Conservation (phyloP, 2,329 filamentous ascomycete species). For the Thelonectria discophora region DNA sequence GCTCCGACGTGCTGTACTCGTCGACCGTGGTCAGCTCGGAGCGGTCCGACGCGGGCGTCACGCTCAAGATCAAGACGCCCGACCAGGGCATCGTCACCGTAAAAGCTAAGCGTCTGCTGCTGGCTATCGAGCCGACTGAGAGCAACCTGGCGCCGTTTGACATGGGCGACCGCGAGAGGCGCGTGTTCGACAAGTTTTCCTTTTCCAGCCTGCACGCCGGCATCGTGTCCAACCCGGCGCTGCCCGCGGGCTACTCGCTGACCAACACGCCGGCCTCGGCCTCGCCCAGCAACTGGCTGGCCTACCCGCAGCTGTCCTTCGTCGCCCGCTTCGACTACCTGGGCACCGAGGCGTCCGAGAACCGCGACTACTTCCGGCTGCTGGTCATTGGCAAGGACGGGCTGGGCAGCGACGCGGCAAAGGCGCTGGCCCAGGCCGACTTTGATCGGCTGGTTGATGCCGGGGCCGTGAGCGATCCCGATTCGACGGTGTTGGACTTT, state of each 20-base stretch:
- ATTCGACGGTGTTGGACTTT: conserved; percentile 42
- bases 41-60: conserved; percentile 40
- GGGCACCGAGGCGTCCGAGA: conserved; percentile 37
- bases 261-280: conserved; percentile 36
- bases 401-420: conserved; percentile 33
- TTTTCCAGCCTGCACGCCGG: conserved; percentile 46
- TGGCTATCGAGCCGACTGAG: conserved; percentile 48
- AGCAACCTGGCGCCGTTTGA: conserved; percentile 46
- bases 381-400: conserved; percentile 41
- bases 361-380: conserved; percentile 41
- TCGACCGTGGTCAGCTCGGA: conserved; percentile 46
- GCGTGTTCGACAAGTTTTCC: conserved; percentile 48
- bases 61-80: conserved; percentile 41
- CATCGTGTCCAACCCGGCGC: conserved; percentile 42
- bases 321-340: conserved; percentile 43
- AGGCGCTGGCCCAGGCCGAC: conserved; percentile 39
- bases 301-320: conserved; percentile 33
- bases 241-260: conserved; percentile 35
- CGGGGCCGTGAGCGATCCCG: conserved; percentile 36
- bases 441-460: conserved; percentile 43
- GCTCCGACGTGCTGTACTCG: conserved; percentile 48
- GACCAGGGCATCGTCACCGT: conserved; percentile 40
- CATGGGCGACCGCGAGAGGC: conserved; percentile 42
- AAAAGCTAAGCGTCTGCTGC: conserved; percentile 47
- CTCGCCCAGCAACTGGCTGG: conserved; percentile 34